phyloP scores from a whole-genome alignment of 371 early-diverging fungal species.

The Mortierella sp. region DNA sequence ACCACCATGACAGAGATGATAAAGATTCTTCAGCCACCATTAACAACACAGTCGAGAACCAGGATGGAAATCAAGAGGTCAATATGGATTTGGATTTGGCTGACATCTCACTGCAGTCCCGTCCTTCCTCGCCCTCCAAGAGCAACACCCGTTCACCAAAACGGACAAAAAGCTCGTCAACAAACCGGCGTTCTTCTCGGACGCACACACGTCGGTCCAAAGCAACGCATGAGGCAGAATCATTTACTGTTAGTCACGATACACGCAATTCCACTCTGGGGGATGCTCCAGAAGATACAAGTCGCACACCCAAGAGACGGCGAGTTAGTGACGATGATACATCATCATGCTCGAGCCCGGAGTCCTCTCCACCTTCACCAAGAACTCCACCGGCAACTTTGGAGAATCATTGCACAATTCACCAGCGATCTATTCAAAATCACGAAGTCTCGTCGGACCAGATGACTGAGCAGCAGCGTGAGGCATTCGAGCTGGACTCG shows the following conservation, averaged over 20 bases:
- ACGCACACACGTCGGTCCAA: slow-evolving; percentile 14
- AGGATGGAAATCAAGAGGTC: background rate
- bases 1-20: slow-evolving; percentile 15
- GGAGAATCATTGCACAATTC: slow-evolving; percentile 8
- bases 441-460: background rate
- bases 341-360: slow-evolving; percentile 38
- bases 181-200: slow-evolving; percentile 13
- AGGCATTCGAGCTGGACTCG: slow-evolving; percentile 5
- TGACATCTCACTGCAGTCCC: slow-evolving; percentile 1
- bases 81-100: background rate
- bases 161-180: background rate
- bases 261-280: background rate
- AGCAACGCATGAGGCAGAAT: background rate
- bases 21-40: background rate
- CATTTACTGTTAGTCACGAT: background rate
- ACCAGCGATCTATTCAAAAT: background rate
- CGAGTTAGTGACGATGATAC: slow-evolving; percentile 32
- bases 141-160: slow-evolving; percentile 8
- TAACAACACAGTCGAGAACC: background rate
- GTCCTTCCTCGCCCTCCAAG: slow-evolving; percentile 15
- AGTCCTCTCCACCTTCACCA: slow-evolving; percentile 40
- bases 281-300: background rate
- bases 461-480: no score
- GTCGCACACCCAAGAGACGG: slow-evolving; percentile 17
- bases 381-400: slow-evolving; percentile 33